These are phyloP conservation scores for Ceratocystis cubensis DNA, from an alignment of 2,329 filamentous ascomycete species.

Conservation along the genomic window DNA sequence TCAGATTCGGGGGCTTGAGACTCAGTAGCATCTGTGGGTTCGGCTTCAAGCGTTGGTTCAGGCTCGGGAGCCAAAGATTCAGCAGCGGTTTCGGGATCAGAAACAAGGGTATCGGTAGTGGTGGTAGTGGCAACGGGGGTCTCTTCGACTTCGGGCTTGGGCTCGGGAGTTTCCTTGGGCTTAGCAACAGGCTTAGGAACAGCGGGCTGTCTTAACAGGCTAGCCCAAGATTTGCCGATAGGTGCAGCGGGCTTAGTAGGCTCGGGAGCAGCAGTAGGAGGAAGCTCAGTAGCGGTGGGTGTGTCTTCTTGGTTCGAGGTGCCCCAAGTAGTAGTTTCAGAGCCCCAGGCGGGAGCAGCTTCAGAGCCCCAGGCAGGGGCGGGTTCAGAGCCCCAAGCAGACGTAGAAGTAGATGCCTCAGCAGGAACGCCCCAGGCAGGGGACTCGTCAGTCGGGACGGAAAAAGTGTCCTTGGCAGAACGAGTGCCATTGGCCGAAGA, in stretches of 20 bases:
- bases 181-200: constrained; percentile 46
- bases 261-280: constrained; percentile 28
- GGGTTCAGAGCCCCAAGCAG: constrained; percentile 31
- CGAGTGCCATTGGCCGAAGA: constrained; percentile 50
- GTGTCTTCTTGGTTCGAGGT: constrained; percentile 30
- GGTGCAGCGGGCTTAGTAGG: constrained; percentile 30
- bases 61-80: constrained; percentile 12
- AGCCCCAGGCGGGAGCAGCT: constrained; percentile 46
- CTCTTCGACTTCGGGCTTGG: constrained; percentile 29
- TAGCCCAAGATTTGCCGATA: constrained; percentile 56
- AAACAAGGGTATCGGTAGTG: constrained; percentile 12
- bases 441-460: constrained; percentile 60
- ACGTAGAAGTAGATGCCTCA: constrained; percentile 27
- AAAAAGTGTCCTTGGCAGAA: constrained; percentile 43
- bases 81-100: constrained; percentile 5
- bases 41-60: constrained; percentile 4
- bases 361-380: constrained; percentile 53
- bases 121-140: constrained; percentile 22
- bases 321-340: constrained; percentile 32
- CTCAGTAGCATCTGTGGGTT: constrained; percentile 28
- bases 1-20: neutral
- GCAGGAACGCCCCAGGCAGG: constrained; percentile 33
- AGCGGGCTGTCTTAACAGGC: constrained; percentile 54
- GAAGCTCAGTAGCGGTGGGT: constrained; percentile 20
- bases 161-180: constrained; percentile 37